Evolutionary conservation across 1,284 basidiomycete genomes (phyloP).

Genomic region (Boletellus sp.): DNA sequence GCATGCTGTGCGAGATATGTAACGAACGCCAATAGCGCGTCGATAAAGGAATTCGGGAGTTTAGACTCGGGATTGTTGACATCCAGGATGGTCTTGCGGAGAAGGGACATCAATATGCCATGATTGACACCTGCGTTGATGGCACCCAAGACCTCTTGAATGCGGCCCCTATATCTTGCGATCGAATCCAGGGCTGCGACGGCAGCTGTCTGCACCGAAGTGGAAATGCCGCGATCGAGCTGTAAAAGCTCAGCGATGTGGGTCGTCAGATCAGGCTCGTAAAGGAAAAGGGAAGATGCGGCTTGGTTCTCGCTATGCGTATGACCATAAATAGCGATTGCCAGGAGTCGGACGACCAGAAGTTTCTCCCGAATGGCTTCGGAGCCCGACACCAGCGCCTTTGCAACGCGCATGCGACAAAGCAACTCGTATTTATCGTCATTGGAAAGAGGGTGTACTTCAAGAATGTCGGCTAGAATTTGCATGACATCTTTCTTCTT

Average conservation of each 20-base stretch:
- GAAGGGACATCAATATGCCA: slow-evolving; percentile 85
- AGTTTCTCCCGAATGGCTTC: slow-evolving; percentile 74
- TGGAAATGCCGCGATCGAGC: slow-evolving; percentile 66
- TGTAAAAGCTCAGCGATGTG: slow-evolving; percentile 90
- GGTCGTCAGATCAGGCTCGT: slow-evolving; percentile 87
- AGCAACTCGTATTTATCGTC: slow-evolving; percentile 88
- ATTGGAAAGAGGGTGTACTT: slow-evolving; percentile 72
- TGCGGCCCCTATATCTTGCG: slow-evolving; percentile 78
- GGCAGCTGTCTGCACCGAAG: slow-evolving; percentile 76
- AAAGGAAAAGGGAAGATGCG: slow-evolving; percentile 82
- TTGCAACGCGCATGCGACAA: slow-evolving; percentile 81
- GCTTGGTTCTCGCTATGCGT: slow-evolving; percentile 79
- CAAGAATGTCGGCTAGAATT: slow-evolving; percentile 72
- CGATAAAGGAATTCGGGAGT: slow-evolving; percentile 79
- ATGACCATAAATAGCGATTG: slow-evolving; percentile 88
- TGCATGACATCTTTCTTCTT: slow-evolving; percentile 63
- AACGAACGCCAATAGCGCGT: slow-evolving; percentile 83
- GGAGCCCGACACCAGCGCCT: slow-evolving; percentile 57
- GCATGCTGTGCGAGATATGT: slow-evolving; percentile 84
- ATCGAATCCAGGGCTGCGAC: slow-evolving; percentile 89
- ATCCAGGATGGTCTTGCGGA: slow-evolving; percentile 77
- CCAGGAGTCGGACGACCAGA: slow-evolving; percentile 77
- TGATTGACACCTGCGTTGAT: slow-evolving; percentile 96
- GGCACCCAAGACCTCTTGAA: slow-evolving; percentile 85
- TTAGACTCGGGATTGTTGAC: slow-evolving; percentile 61